Conservation (phyloP, 495 filamentous ascomycete genomes). For the Podospora pseudopauciseta region DNA sequence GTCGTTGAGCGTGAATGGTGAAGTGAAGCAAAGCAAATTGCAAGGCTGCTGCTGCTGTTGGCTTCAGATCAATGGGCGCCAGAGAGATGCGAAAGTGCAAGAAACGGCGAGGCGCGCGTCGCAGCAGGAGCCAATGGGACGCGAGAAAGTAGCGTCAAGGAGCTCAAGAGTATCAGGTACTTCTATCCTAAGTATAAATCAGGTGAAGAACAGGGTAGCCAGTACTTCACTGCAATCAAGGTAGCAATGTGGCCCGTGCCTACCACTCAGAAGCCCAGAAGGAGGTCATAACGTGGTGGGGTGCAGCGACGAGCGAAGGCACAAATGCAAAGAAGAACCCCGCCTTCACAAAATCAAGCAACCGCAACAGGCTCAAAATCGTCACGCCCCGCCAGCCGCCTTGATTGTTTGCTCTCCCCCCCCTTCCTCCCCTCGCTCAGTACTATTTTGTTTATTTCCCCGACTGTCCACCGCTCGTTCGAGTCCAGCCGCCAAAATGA, state of each 20-base stretch:
- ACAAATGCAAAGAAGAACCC: slow-evolving; percentile 32
- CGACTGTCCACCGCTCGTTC: slow-evolving; percentile 6
- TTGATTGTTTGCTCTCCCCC: slow-evolving; percentile 17
- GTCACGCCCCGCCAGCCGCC: slow-evolving; percentile 20
- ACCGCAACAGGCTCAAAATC: slow-evolving; percentile 30
- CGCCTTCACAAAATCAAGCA: slow-evolving; percentile 40
- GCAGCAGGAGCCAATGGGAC: slow-evolving; percentile 12
- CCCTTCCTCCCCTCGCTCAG: slow-evolving; percentile 13
- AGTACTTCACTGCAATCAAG: neutral
- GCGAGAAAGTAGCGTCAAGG: neutral
- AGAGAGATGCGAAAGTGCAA: neutral
- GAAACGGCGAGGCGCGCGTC: slow-evolving; percentile 21
- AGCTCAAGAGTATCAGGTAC: neutral
- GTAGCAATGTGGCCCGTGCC: neutral
- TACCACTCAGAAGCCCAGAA: neutral
- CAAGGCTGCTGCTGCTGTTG: neutral
- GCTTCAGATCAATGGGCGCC: neutral
- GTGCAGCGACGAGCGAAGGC: neutral
- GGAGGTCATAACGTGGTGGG: neutral
- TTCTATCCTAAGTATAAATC: neutral
- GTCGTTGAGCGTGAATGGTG: neutral
- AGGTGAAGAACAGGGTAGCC: neutral
- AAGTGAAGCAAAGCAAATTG: neutral
- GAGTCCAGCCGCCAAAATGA: slow-evolving; percentile 29
- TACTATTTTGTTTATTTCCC: neutral